Conservation (phyloP, 139 green algal genomes). For the Micromonas pusilla region DNA sequence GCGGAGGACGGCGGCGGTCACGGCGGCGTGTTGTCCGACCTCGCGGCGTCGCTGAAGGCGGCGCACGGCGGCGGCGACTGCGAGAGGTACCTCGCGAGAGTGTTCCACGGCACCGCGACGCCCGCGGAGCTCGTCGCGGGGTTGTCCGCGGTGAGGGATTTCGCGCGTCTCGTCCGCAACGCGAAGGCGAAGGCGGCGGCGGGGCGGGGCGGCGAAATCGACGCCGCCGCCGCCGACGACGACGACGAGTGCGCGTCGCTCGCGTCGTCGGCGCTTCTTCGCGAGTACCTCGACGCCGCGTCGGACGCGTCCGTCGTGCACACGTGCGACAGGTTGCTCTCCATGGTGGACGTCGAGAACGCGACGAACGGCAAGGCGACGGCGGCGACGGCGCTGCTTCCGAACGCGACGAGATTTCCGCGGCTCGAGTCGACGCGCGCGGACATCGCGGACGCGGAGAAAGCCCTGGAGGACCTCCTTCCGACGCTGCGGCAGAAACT, state of each 20-base stretch:
- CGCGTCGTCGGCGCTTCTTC: not conserved
- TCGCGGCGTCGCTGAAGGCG: not conserved
- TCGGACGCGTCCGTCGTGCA: conserved; percentile 30
- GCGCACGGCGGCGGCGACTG: conserved; percentile 52
- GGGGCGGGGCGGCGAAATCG: too few relatives aligned
- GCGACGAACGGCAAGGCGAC: conserved; percentile 40
- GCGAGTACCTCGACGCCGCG: conserved; percentile 20
- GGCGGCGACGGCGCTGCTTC: conserved; percentile 36
- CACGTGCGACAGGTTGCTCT: conserved; percentile 38
- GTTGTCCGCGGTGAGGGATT: conserved; percentile 23
- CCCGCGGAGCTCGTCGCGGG: conserved; percentile 62
- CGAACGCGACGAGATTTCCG: conserved; percentile 37
- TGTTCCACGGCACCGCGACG: conserved; percentile 61
- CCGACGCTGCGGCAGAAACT: conserved; percentile 34
- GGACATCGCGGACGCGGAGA: conserved; percentile 34
- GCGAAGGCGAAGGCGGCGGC: too few relatives aligned
- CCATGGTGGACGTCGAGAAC: conserved; percentile 41
- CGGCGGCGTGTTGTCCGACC: not conserved
- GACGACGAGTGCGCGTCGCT: too few relatives aligned
- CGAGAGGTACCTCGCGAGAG: conserved; percentile 62
- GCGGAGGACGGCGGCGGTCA: not conserved
- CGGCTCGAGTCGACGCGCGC: conserved; percentile 32
- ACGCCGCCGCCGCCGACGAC: not conserved
- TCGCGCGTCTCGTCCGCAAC: too few relatives aligned
- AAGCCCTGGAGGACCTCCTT: conserved; percentile 44